Percentiles rank a stretch among this genome's conserved stretches.
Conservation (phyloP, 306 rosid species). For the Begonia masoniana region DNA sequence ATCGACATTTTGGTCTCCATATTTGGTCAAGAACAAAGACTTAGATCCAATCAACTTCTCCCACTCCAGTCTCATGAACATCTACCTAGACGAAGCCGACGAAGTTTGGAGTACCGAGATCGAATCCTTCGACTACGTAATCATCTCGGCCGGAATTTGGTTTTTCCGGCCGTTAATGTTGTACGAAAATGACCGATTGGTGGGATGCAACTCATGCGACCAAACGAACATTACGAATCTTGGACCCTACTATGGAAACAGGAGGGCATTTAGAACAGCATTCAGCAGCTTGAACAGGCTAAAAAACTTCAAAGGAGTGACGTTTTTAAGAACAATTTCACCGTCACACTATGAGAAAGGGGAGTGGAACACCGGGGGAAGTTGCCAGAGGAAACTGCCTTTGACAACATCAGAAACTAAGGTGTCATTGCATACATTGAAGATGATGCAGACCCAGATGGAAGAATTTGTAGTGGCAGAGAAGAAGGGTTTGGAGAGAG, state of each 20-base stretch:
- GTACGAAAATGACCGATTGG: slow-evolving; percentile 34
- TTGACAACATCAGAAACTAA: slow-evolving; percentile 30
- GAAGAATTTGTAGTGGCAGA: slow-evolving; percentile 46
- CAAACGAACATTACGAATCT: slow-evolving; percentile 26
- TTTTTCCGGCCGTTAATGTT: slow-evolving; percentile 51
- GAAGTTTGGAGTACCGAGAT: slow-evolving; percentile 42
- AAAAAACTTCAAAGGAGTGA: slow-evolving; percentile 42
- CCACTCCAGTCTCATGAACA: slow-evolving; percentile 34
- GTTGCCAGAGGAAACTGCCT: slow-evolving; percentile 57
- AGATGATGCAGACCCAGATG: slow-evolving; percentile 35
- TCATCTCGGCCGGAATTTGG: slow-evolving; percentile 89
- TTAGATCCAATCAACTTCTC: slow-evolving; percentile 32
- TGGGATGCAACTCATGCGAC: slow-evolving; percentile 55
- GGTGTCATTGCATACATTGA: slow-evolving; percentile 18
- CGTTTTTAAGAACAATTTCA: slow-evolving; percentile 74
- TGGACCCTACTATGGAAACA: slow-evolving; percentile 32
- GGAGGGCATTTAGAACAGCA: slow-evolving; percentile 50
- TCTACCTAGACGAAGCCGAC: slow-evolving; percentile 56
- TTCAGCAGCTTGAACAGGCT: slow-evolving; percentile 29
- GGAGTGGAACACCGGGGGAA: slow-evolving; percentile 79
- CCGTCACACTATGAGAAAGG: slow-evolving; percentile 88
- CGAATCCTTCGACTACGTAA: slow-evolving; percentile 46
- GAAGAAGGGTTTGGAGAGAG: slow-evolving; percentile 25
- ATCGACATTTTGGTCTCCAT: slow-evolving; percentile 70
- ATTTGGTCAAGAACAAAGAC: slow-evolving; percentile 37